phyloP scores from a whole-genome alignment of 306 rosid species.

The Quercus aquifolioides region DNA sequence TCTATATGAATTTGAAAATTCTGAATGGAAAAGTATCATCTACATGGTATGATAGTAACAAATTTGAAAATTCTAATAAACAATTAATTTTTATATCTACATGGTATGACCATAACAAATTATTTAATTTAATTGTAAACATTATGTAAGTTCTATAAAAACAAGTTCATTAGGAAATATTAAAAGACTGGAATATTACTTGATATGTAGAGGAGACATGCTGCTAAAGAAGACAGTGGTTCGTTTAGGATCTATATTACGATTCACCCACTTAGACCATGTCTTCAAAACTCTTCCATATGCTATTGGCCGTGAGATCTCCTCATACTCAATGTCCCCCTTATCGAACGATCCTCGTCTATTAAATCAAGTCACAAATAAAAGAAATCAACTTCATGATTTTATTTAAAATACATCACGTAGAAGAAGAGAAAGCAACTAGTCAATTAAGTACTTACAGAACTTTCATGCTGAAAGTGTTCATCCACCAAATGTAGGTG shows the following conservation, averaged over 20 bases:
- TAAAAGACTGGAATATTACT: slow-evolving; percentile 36
- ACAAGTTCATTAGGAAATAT: neutral
- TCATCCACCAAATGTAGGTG: slow-evolving; percentile 99
- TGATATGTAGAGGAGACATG: slow-evolving; percentile 98
- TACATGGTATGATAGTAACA: too few species aligned
- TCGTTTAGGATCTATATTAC: slow-evolving; percentile 67
- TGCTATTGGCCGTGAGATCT: slow-evolving; percentile 59
- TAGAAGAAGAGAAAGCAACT: too few species aligned
- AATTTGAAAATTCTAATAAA: too few species aligned
- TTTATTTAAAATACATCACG: neutral
- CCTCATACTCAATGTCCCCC: slow-evolving; percentile 76
- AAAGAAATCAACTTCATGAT: neutral
- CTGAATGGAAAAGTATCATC: too few species aligned
- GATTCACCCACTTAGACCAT: slow-evolving; percentile 81
- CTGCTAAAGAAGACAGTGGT: slow-evolving; percentile 79
- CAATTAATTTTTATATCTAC: too few species aligned
- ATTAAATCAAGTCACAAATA: slow-evolving; percentile 9
- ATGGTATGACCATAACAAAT: too few species aligned
- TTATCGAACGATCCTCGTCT: slow-evolving; percentile 86
- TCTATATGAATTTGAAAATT: too few species aligned
- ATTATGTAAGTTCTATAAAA: neutral
- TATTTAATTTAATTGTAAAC: too few species aligned
- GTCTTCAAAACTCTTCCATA: slow-evolving; percentile 68
- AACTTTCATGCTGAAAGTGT: slow-evolving; percentile 71
- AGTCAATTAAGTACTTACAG: slow-evolving; percentile 47